These are phyloP conservation scores for Dryas integrifolia DNA, from an alignment of 331 rosid genomes.

Conservation along the genomic window DNA sequence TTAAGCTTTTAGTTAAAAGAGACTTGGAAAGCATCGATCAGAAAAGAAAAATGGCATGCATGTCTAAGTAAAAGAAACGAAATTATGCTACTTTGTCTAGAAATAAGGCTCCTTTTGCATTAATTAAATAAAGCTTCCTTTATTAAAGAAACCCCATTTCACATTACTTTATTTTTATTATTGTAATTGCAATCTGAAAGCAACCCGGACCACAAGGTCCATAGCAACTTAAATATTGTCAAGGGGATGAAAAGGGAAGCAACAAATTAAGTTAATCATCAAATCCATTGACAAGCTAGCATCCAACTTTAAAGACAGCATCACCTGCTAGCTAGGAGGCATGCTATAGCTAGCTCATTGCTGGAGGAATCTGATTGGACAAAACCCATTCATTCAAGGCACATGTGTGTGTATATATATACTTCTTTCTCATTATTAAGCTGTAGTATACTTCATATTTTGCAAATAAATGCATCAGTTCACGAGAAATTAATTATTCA, in stretches of 20 bases:
- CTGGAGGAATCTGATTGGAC: conserved; percentile 23
- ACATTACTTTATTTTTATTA: conserved; percentile 13
- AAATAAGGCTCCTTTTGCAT: conserved; percentile 39
- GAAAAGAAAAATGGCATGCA: conserved; percentile 34
- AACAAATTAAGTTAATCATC: conserved; percentile 29
- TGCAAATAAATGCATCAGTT: too few species aligned
- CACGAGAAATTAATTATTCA: too few species aligned
- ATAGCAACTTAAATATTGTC: conserved; percentile 14
- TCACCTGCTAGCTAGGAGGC: neutral
- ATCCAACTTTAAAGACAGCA: conserved; percentile 30
- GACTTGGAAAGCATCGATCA: conserved; percentile 28
- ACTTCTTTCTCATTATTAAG: too few species aligned
- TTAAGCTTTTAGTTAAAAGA: conserved; percentile 20
- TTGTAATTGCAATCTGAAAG: conserved; percentile 33
- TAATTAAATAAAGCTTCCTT: conserved; percentile 37
- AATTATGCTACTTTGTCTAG: conserved; percentile 37
- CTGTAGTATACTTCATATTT: too few species aligned
- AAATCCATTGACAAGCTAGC: conserved; percentile 37
- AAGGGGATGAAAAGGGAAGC: conserved; percentile 30
- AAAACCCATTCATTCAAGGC: conserved; percentile 3
- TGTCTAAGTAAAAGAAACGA: conserved; percentile 30
- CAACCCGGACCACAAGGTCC: conserved; percentile 27
- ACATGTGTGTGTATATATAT: too few species aligned
- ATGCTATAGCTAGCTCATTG: conserved; percentile 11
- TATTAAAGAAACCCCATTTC: conserved; percentile 33